These are phyloP conservation scores for Globisporangium alternatum DNA, from an alignment of 352 stramenopile genomes.

Conservation along the genomic window DNA sequence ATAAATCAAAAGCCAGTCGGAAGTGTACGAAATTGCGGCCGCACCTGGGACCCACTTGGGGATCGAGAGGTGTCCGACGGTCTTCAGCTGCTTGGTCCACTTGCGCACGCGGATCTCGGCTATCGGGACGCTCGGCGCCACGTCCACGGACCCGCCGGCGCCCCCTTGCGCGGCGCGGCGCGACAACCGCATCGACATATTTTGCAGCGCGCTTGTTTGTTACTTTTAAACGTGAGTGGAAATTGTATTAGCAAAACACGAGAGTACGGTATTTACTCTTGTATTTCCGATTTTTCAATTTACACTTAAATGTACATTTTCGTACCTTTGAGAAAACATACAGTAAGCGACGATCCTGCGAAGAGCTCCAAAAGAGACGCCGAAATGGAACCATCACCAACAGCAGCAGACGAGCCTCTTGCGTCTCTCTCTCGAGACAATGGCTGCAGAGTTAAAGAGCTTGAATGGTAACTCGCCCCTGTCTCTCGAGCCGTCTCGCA, in stretches of 20 bases:
- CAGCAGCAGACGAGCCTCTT: neutral
- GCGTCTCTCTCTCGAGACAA: no score
- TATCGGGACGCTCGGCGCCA: slow-evolving; percentile 43
- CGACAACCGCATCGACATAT: slow-evolving; percentile 51
- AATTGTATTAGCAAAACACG: neutral
- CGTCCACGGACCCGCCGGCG: slow-evolving; percentile 19
- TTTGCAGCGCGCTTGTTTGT: neutral
- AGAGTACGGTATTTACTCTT: neutral
- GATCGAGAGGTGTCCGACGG: slow-evolving; percentile 67
- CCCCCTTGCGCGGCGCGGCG: slow-evolving; percentile 29
- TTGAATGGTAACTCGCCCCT: no score
- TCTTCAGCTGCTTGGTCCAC: slow-evolving; percentile 70
- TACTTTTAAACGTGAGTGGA: neutral
- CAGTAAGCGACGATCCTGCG: no score
- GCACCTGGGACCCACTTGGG: slow-evolving; percentile 73
- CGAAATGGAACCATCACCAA: neutral
- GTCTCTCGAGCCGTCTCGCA: no score
- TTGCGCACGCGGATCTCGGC: slow-evolving; percentile 69
- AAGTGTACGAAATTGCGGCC: neutral
- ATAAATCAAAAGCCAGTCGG: neutral
- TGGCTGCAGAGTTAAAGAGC: no score
- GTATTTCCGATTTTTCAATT: neutral
- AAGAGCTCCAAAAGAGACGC: neutral
- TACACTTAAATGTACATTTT: neutral
- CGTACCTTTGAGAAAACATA: neutral